Conservation (phyloP, 2,329 filamentous ascomycete genomes). For the Sporothrix luriei region DNA sequence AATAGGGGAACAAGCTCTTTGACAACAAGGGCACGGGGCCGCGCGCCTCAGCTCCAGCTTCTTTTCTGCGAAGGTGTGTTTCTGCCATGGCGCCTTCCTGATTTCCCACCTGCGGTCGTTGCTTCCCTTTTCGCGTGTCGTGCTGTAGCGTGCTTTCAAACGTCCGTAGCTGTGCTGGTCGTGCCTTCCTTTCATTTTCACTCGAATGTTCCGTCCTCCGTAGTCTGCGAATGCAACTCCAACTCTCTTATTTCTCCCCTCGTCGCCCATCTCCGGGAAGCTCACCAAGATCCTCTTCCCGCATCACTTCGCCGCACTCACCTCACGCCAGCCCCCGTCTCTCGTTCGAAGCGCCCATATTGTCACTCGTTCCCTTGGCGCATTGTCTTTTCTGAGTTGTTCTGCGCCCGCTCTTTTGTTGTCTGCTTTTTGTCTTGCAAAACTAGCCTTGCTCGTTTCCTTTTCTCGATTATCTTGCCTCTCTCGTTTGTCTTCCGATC, state of each 20-base stretch:
- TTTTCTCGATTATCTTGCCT: constrained; percentile 19
- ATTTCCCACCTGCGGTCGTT: background rate
- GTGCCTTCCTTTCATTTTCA: constrained; percentile 13
- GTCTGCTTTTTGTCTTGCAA: constrained; percentile 8
- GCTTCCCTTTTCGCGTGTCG: background rate
- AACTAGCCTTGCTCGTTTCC: background rate
- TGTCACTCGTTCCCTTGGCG: constrained; percentile 4
- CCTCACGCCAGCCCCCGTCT: background rate
- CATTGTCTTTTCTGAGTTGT: constrained; percentile 1
- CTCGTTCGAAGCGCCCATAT: background rate
- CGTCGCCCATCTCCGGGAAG: background rate
- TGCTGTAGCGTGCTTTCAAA: constrained; percentile 9
- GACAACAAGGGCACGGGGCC: background rate
- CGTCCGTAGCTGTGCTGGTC: constrained; percentile 1
- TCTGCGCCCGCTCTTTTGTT: constrained; percentile 5
- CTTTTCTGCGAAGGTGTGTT: constrained; percentile 7
- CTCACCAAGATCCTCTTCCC: background rate
- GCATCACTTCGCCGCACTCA: background rate
- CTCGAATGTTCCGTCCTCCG: constrained; percentile 23
- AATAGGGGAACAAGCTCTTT: constrained; percentile 12
- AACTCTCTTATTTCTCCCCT: constrained; percentile 1
- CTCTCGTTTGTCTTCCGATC: background rate
- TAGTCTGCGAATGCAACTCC: constrained; percentile 19
- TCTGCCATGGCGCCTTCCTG: background rate
- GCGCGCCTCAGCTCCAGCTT: constrained; percentile 27